Evolutionary conservation across 805 yeast genomes (phyloP), one percentile per base, ranked within the genome.

Genomic region (Ogataea ganodermae): DNA sequence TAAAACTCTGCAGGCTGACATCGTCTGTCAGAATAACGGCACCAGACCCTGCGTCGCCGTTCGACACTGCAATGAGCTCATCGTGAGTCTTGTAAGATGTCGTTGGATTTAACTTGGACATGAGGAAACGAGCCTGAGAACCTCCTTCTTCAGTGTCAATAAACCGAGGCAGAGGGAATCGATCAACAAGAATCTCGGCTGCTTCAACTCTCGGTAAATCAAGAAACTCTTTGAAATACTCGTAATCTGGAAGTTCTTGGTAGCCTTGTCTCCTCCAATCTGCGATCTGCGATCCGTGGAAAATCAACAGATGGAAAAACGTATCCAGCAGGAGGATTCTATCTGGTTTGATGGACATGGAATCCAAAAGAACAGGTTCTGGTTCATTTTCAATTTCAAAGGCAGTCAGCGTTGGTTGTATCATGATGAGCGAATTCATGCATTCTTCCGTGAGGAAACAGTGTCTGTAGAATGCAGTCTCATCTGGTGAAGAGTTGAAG

Each of bases 91-190:
- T 70, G 61, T 82, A 81, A 38, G 75, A 74, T 2, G 82, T 80
- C 3, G 86, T 75, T 12, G 89, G 89, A 63, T 83, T 83, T 57
- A 83, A 69, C 64, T 83, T 83, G 2, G 88, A 83, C 74, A 80
- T 79, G 46, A 83, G 69, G 62, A 83, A 83, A 65, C 89, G 73
- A 0, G 89, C 88, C 60, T 83, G 89, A 0, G 88, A 82, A 3
- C 88, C 89, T 45, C 88, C 88, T 61, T 83, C 88, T 56, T 83
- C 87, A 21, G 87, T 81, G 59, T 83, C 88, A 44, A 83, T 81
- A 55, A 82, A 83, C 57, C 89, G 71, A 4, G 89, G 89, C 51
- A 83, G 71, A 44, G 89, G 89, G 70, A 80, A 83, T 56, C 89
- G 67, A 57, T 83, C 89, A 50, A 79, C 71, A 32, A 83, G 69